A percentile compares a stretch with the other conserved stretches of the same genome.
These are phyloP conservation scores for Echinochloa phyllopogon DNA, from an alignment of 176 grass and related monocot genomes.

Conservation along the genomic window DNA sequence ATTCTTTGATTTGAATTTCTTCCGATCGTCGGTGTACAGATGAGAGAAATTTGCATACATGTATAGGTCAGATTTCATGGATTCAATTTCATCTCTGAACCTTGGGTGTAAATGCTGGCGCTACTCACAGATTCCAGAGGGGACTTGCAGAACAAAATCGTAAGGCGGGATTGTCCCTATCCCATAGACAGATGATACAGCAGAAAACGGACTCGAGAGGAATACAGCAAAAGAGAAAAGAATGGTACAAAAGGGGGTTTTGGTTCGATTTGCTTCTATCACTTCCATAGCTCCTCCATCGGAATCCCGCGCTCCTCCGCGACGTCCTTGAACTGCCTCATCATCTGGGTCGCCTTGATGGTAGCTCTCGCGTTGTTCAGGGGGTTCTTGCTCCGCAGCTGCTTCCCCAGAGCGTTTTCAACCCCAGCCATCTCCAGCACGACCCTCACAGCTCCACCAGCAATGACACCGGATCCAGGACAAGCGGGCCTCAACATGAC, in stretches of 20 bases:
- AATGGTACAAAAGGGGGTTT: constrained; percentile 11
- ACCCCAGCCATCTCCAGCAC: constrained; percentile 91
- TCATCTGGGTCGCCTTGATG: constrained; percentile 72
- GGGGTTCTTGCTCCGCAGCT: constrained; percentile 78
- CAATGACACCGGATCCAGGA: constrained; percentile 80
- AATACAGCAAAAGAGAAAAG: background rate
- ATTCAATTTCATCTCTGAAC: background rate
- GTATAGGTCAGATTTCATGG: background rate
- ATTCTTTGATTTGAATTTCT: background rate
- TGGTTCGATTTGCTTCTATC: constrained; percentile 25
- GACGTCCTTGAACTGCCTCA: constrained; percentile 73
- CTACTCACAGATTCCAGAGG: background rate
- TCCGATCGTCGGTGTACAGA: background rate
- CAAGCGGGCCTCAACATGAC: constrained; percentile 92
- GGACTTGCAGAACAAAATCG: background rate
- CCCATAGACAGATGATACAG: constrained; percentile 30
- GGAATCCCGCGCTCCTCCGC: constrained; percentile 72
- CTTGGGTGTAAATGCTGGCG: background rate
- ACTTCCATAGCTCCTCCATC: constrained; percentile 93
- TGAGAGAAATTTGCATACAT: background rate
- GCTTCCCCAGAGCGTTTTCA: constrained; percentile 89
- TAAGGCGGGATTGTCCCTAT: constrained; percentile 22
- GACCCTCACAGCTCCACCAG: constrained; percentile 79
- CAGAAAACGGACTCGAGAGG: constrained; percentile 33
- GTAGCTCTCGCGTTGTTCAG: constrained; percentile 89